Evolutionary conservation across 139 green algal genomes (phyloP).

Genomic region (Chloropicon primus): DNA sequence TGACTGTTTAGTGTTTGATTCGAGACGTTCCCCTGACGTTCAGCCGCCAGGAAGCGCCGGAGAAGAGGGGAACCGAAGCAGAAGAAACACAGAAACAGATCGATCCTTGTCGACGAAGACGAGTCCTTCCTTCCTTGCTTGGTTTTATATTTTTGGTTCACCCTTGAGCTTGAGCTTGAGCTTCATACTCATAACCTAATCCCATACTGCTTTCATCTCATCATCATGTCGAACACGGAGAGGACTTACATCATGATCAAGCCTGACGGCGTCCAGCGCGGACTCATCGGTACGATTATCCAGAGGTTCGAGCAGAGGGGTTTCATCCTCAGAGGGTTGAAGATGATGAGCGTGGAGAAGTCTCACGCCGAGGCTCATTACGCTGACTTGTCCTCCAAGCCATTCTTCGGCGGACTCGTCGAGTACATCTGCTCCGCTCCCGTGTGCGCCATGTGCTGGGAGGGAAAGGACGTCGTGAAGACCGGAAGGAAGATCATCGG

Average conservation of each 20-base stretch:
- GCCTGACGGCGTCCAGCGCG: constrained; percentile 88
- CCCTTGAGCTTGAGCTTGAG: no score
- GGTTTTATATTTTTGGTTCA: no score
- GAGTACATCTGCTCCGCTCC: constrained; percentile 75
- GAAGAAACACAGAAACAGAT: no score
- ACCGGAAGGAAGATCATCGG: constrained; percentile 82
- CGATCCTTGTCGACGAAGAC: no score
- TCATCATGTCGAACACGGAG: constrained; percentile 26
- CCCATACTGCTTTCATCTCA: no score
- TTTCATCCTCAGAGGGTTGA: constrained; percentile 68
- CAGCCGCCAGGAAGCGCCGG: no score
- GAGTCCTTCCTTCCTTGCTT: no score
- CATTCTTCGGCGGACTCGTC: constrained; percentile 63
- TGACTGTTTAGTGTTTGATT: no score
- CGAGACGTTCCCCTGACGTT: no score
- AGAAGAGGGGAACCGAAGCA: no score
- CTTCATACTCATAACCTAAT: no score
- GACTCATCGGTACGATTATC: constrained; percentile 42
- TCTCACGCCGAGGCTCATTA: constrained; percentile 79
- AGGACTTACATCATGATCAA: constrained; percentile 91
- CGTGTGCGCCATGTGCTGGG: constrained; percentile 77
- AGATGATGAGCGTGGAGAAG: constrained; percentile 65
- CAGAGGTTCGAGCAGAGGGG: constrained; percentile 50
- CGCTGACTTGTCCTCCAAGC: constrained; percentile 67
- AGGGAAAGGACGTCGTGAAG: constrained; percentile 65